A percentile compares a stretch with the other conserved stretches of the same genome.
Conservation (phyloP, 83 land plant genomes). For the Larix sibirica region DNA sequence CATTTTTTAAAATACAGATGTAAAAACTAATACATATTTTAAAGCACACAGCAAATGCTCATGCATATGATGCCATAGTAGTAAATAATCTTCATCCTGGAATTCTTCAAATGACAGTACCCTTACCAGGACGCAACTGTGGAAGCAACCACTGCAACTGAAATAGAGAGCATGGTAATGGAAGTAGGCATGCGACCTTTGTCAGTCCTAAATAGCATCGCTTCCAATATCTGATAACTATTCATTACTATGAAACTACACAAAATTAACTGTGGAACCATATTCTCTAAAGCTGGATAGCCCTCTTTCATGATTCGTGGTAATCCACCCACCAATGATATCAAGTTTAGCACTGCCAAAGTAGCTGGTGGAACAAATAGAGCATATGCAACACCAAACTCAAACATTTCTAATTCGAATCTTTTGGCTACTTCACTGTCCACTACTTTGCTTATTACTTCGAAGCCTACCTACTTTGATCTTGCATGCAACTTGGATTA, state of each 20-base stretch:
- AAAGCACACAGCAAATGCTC: no score
- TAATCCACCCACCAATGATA: slow-evolving; percentile 21
- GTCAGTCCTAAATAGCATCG: slow-evolving; percentile 40
- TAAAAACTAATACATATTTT: no score
- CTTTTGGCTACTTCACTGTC: no score
- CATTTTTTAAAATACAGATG: no score
- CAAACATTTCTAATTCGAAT: slow-evolving; percentile 17
- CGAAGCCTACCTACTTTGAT: not conserved
- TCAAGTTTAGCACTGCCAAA: no score
- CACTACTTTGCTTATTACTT: no score
- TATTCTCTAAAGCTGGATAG: not conserved
- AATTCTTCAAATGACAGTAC: no score
- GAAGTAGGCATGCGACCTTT: slow-evolving; percentile 39
- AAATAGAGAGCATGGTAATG: slow-evolving; percentile 34
- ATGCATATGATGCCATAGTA: no score
- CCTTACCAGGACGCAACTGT: not conserved
- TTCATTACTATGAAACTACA: slow-evolving; percentile 29
- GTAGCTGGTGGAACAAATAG: slow-evolving; percentile 24
- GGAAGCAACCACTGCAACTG: slow-evolving; percentile 2
- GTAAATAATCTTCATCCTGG: no score
- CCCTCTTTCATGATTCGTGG: slow-evolving; percentile 6
- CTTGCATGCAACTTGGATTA: slow-evolving; percentile 19
- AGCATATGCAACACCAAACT: slow-evolving; percentile 20
- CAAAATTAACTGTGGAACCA: slow-evolving; percentile 27
- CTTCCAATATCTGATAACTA: slow-evolving; percentile 40